Conservation (phyloP, 345 rosid species). For the Acer campestre region DNA sequence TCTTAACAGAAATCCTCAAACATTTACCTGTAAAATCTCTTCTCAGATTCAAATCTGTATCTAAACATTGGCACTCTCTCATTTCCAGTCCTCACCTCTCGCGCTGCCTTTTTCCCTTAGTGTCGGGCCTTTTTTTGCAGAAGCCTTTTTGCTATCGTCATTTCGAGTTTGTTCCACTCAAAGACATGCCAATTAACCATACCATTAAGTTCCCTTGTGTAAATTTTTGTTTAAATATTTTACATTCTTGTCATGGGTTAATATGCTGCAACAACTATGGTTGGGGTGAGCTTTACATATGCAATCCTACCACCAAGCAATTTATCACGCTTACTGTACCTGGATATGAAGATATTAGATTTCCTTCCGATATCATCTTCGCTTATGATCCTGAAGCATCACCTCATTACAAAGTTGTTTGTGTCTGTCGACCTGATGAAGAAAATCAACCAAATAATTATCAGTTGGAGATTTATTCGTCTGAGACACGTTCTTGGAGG, state of each 20-base stretch:
- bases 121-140: background rate
- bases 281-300: background rate
- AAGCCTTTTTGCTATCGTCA: background rate
- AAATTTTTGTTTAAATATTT: background rate
- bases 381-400: too few species aligned
- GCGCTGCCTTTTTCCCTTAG: background rate
- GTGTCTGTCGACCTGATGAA: too few species aligned
- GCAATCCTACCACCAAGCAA: background rate
- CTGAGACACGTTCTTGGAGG: background rate
- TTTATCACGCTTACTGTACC: background rate
- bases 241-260: background rate
- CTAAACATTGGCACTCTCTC: background rate
- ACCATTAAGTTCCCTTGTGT: background rate
- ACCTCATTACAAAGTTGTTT: too few species aligned
- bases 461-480: background rate
- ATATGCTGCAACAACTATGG: background rate
- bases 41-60: background rate
- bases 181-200: background rate
- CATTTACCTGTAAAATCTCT: constrained; percentile 8
- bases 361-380: background rate
- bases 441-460: background rate
- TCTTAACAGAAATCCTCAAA: constrained; percentile 5
- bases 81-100: constrained; percentile 3
- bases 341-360: background rate
- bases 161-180: background rate